phyloP scores from a whole-genome alignment of 2,329 filamentous ascomycete genomes.

The Fusarium nurragi region DNA sequence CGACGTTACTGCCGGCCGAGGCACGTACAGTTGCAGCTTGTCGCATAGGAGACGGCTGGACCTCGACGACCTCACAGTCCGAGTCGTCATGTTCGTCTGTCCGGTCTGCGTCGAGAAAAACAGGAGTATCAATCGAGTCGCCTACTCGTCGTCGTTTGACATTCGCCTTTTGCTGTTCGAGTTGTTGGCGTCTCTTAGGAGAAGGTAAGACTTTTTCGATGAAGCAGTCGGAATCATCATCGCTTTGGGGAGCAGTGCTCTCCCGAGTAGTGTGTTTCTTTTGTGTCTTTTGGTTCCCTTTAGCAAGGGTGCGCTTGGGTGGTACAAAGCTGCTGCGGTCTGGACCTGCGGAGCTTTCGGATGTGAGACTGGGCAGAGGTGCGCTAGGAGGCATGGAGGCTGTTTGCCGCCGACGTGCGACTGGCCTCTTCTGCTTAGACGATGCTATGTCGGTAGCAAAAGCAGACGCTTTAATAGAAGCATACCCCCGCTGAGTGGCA shows the following conservation, averaged over 20 bases:
- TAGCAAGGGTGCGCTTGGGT: neutral
- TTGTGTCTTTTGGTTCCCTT: neutral
- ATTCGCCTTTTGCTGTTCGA: neutral
- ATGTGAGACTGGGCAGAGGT: neutral
- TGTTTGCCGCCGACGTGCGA: neutral
- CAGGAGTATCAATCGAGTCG: neutral
- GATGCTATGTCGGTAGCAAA: neutral
- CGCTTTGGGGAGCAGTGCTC: neutral
- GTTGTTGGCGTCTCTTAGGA: slow-evolving; percentile 12
- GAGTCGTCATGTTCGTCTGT: neutral
- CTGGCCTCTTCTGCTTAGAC: neutral
- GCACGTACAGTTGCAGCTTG: neutral
- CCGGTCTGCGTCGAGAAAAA: neutral
- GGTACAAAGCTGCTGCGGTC: neutral
- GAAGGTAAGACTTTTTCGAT: slow-evolving; percentile 30
- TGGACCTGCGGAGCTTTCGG: neutral
- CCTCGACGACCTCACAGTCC: slow-evolving; percentile 14
- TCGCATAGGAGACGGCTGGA: slow-evolving; percentile 5
- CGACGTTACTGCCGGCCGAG: slow-evolving; percentile 2
- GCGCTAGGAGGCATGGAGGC: neutral
- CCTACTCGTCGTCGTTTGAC: slow-evolving; percentile 28
- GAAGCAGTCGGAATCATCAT: slow-evolving; percentile 29
- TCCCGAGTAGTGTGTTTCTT: neutral
- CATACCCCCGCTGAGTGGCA: neutral
- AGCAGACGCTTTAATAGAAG: neutral